Percentiles rank a stretch among this genome's conserved stretches.
Evolutionary conservation across 2,329 filamentous ascomycete genomes (phyloP).

Genomic region (Talaromyces amestolkiae): DNA sequence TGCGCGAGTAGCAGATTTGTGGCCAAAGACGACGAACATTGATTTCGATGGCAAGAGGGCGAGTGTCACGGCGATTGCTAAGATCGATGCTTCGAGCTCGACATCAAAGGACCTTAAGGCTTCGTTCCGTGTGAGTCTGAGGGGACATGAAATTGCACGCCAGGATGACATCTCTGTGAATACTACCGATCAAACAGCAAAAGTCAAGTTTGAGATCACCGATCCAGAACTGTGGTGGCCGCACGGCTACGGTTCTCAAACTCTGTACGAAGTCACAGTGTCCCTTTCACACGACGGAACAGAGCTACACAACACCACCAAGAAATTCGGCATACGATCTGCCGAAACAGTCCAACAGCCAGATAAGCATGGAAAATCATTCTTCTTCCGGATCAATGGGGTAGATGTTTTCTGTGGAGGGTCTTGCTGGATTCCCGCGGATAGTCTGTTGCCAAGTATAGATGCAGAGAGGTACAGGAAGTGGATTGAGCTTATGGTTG

Average conservation of each 20-base stretch:
- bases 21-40: constrained; percentile 41
- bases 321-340: constrained; percentile 56
- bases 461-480: constrained; percentile 54
- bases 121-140: constrained; percentile 10
- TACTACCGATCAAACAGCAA: not conserved
- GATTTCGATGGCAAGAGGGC: constrained; percentile 43
- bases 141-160: constrained; percentile 30
- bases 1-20: constrained; percentile 49
- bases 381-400: constrained; percentile 65
- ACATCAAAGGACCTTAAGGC: constrained; percentile 3
- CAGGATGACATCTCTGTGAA: constrained; percentile 36
- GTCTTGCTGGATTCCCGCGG: constrained; percentile 65
- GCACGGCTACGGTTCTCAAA: constrained; percentile 57
- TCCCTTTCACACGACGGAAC: constrained; percentile 43
- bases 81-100: constrained; percentile 32
- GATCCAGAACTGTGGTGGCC: constrained; percentile 60
- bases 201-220: constrained; percentile 22
- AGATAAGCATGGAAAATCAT: constrained; percentile 58
- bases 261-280: constrained; percentile 53
- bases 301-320: constrained; percentile 46
- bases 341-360: constrained; percentile 34
- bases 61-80: constrained; percentile 38
- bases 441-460: constrained; percentile 59
- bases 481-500: constrained; percentile 61
- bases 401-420: constrained; percentile 64